Evolutionary conservation across 768 basidiomycete genomes (phyloP).

Genomic region (Gautieria morchelliformis): DNA sequence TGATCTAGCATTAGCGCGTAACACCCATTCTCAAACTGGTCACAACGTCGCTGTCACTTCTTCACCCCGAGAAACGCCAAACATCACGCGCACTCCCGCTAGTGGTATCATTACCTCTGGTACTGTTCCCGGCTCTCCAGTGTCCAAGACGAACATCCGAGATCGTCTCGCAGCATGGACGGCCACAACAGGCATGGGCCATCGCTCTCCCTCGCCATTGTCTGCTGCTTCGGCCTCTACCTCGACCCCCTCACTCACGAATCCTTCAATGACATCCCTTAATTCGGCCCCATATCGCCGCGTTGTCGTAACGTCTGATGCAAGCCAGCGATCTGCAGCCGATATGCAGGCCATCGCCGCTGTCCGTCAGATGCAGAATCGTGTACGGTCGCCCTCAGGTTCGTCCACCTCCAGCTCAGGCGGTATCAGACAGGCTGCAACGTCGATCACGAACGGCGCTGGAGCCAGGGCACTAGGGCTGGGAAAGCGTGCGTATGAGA

Average conservation of each 20-base stretch:
- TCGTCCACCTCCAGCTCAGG: neutral
- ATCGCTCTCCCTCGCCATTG: constrained; percentile 13
- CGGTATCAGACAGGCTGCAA: constrained; percentile 47
- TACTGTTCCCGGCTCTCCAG: constrained; percentile 18
- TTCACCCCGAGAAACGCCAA: constrained; percentile 27
- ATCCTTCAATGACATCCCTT: neutral
- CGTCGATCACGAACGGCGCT: constrained; percentile 62
- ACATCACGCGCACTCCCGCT: constrained; percentile 33
- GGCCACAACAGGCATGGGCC: constrained; percentile 14
- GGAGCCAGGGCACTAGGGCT: constrained; percentile 52
- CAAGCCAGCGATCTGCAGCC: neutral
- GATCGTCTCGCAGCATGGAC: constrained; percentile 42
- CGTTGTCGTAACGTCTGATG: neutral
- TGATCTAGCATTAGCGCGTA: constrained; percentile 4
- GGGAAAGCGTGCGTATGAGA: constrained; percentile 64
- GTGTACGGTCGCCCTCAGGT: constrained; percentile 3
- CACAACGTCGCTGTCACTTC: constrained; percentile 11
- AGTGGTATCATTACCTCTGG: constrained; percentile 33
- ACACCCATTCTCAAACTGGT: constrained; percentile 1
- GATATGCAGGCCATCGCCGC: neutral
- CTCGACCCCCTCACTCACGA: constrained; percentile 9
- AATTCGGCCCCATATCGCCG: neutral
- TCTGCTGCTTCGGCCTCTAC: constrained; percentile 9
- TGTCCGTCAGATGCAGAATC: constrained; percentile 6
- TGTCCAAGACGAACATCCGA: constrained; percentile 34